Percentiles rank a stretch among this genome's conserved stretches.
These are phyloP conservation scores for Phytophthora macrochlamydospora DNA, from an alignment of 352 stramenopile genomes.

Conservation along the genomic window DNA sequence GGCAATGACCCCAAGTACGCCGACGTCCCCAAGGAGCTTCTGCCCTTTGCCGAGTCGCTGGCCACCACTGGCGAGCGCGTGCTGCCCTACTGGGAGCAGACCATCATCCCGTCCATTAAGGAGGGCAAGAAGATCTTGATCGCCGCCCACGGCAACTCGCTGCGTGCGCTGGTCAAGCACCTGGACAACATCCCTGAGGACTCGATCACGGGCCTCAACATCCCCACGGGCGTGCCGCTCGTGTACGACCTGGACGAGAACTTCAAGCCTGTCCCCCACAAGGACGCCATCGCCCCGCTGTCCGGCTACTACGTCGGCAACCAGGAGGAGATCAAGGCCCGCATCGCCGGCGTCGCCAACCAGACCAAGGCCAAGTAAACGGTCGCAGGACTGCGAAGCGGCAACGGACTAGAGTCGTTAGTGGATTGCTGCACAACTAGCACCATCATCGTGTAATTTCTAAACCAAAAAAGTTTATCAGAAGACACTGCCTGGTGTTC, in stretches of 20 bases:
- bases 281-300: constrained; percentile 91
- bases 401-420: neutral
- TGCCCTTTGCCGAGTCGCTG: constrained; percentile 95
- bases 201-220: constrained; percentile 97
- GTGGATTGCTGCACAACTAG: neutral
- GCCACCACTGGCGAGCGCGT: constrained; percentile 94
- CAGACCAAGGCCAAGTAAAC: constrained; percentile 92
- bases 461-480: constrained; percentile 20
- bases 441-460: constrained; percentile 24
- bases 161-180: constrained; percentile 98
- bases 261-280: constrained; percentile 94
- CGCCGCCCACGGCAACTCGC: constrained; percentile 97
- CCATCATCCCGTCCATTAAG: constrained; percentile 95
- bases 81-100: constrained; percentile 95
- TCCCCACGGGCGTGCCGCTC: constrained; percentile 95
- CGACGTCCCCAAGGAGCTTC: constrained; percentile 86
- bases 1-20: constrained; percentile 93
- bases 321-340: constrained; percentile 96
- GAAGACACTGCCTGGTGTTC: too few relatives aligned
- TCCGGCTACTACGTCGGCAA: constrained; percentile 90
- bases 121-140: constrained; percentile 97
- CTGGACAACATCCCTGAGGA: constrained; percentile 98
- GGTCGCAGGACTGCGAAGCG: neutral
- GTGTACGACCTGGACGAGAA: constrained; percentile 99
- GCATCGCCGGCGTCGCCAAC: constrained; percentile 97